Percentiles rank a stretch among this genome's conserved stretches.
These are phyloP conservation scores for Ambrosiella cleistominuta DNA, from an alignment of 2,329 filamentous ascomycete species.

Conservation along the genomic window DNA sequence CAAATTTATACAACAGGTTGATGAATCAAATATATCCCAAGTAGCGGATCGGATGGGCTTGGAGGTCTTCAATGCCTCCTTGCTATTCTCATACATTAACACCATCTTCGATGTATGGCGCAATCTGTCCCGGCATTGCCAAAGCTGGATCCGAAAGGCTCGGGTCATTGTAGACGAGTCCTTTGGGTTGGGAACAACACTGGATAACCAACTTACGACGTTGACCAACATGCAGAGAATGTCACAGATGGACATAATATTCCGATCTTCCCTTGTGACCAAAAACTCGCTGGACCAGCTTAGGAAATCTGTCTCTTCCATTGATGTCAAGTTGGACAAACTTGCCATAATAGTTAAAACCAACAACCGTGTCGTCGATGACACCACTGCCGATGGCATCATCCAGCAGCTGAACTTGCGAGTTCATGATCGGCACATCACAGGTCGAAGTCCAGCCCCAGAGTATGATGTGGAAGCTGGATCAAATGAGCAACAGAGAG, in stretches of 20 bases:
- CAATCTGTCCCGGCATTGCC: neutral
- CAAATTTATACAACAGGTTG: neutral
- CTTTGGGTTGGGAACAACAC: neutral
- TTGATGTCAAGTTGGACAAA: neutral
- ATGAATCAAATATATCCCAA: neutral
- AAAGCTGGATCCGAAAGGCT: neutral
- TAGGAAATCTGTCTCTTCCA: neutral
- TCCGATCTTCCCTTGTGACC: neutral
- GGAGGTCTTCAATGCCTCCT: neutral
- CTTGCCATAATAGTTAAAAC: too few relatives aligned
- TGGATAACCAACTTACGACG: neutral
- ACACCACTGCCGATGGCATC: neutral
- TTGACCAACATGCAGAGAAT: neutral
- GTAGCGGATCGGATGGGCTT: neutral
- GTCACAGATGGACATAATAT: conserved; percentile 1
- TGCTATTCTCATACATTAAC: conserved; percentile 3
- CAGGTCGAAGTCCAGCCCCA: too few relatives aligned
- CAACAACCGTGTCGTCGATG: neutral
- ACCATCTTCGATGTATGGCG: conserved; percentile 3
- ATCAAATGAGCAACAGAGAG: too few relatives aligned
- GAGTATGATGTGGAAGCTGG: too few relatives aligned
- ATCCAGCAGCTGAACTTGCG: too few relatives aligned
- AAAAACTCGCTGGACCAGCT: neutral
- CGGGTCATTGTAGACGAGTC: neutral
- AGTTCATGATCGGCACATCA: too few relatives aligned